phyloP scores from a whole-genome alignment of 345 rosid species.

The Cochlearia excelsa region DNA sequence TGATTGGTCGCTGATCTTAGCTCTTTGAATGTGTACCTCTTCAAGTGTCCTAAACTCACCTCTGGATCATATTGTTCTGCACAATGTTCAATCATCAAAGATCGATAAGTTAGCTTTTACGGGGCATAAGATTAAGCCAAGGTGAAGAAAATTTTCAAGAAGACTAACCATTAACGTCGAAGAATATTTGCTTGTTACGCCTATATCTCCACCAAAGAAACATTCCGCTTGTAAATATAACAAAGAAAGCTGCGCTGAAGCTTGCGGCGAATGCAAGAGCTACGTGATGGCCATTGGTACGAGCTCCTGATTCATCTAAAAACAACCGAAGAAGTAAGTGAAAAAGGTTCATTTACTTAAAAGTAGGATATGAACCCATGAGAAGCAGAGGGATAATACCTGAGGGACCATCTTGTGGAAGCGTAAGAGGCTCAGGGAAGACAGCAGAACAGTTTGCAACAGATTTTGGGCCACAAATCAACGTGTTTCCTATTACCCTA shows the following conservation, averaged over 20 bases:
- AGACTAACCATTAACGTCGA: conserved; percentile 88
- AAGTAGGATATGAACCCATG: neutral
- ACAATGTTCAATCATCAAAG: conserved; percentile 1
- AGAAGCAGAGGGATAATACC: conserved; percentile 35
- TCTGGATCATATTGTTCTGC: conserved; percentile 95
- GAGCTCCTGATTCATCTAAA: conserved; percentile 55
- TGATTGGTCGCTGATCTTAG: conserved; percentile 84
- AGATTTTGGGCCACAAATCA: conserved; percentile 75
- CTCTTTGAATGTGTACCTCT: conserved; percentile 84
- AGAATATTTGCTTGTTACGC: conserved; percentile 87
- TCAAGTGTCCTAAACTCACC: conserved; percentile 81
- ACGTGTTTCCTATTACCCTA: conserved; percentile 77
- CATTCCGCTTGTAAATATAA: conserved; percentile 50
- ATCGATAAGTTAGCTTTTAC: neutral
- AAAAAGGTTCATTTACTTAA: neutral
- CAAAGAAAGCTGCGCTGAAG: conserved; percentile 71
- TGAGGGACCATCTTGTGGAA: conserved; percentile 69
- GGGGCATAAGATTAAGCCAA: neutral
- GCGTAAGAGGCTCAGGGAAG: conserved; percentile 89
- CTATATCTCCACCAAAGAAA: conserved; percentile 92
- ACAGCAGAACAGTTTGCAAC: conserved; percentile 74
- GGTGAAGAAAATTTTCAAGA: neutral
- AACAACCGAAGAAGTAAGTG: conserved; percentile 22
- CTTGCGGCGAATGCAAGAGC: conserved; percentile 84
- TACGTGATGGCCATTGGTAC: conserved; percentile 54